Evolutionary conservation across 73 alveolate genomes (phyloP).

Genomic region (Urostyla sp.): DNA sequence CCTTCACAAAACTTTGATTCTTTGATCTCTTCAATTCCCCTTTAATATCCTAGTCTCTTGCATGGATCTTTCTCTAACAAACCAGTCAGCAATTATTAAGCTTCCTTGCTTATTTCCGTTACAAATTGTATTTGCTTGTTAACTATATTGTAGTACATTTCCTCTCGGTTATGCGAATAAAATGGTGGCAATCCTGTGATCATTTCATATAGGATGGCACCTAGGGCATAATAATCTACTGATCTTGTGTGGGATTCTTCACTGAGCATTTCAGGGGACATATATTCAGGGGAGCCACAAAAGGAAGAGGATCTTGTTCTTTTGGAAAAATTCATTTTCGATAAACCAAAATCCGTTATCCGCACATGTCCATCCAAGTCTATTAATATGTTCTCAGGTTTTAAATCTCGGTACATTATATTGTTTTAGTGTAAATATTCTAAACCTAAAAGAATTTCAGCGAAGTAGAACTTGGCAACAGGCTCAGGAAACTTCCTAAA

Average conservation of each 20-base stretch:
- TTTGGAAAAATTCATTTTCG: conserved; percentile 69
- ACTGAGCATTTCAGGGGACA: conserved; percentile 93
- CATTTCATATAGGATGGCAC: conserved; percentile 89
- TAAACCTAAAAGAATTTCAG: conserved; percentile 63
- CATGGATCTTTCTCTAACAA: conserved; percentile 53
- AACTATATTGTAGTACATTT: conserved; percentile 75
- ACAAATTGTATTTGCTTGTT: conserved; percentile 67
- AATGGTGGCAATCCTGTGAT: conserved; percentile 94
- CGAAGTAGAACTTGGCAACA: conserved; percentile 76
- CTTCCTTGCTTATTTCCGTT: conserved; percentile 37
- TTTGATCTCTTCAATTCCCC: conserved; percentile 57
- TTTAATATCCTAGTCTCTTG: conserved; percentile 36
- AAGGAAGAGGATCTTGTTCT: conserved; percentile 69
- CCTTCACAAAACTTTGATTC: conserved; percentile 52
- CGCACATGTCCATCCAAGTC: conserved; percentile 89
- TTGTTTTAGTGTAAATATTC: conserved; percentile 67
- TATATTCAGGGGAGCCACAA: conserved; percentile 93
- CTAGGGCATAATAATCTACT: conserved; percentile 90
- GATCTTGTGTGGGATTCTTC: conserved; percentile 73
- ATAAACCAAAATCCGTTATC: conserved; percentile 89
- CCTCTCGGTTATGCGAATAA: conserved; percentile 68
- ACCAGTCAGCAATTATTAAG: conserved; percentile 14
- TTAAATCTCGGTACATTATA: conserved; percentile 71
- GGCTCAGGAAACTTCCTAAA: conserved; percentile 77
- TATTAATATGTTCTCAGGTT: conserved; percentile 89